Base-by-base conservation (phyloP, 768 basidiomycete genomes). In the Hericium erinaceus region DNA sequence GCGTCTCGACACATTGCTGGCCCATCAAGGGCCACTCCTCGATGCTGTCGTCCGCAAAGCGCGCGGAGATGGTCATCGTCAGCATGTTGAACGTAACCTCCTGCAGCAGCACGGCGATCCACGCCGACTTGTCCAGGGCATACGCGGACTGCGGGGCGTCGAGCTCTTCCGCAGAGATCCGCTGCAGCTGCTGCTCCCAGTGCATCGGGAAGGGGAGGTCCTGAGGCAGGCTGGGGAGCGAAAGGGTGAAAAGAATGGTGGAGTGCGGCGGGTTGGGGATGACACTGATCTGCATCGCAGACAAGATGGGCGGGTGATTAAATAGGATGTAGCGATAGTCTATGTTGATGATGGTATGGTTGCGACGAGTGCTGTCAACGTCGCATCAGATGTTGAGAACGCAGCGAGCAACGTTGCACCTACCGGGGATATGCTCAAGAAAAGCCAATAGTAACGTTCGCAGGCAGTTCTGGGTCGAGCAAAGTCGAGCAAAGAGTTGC, bases 51-150 rank as follows among this genome's bases (percentile, higher is more conserved):
- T 87, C 86, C 39, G 83, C 69, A 63, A 87, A 87, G 50, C 66
- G 69, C 64, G 82, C 84, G 0, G 69, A 65, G 39, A 87, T 72
- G 48, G 74, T 73, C 39, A 69, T 67, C 24, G 66, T 67, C 10
- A 72, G 69, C 54, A 88, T 63, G 65, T 90, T 82, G 69, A 88
- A 83, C 8, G 74, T 71, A n/a, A 89, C 78, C 64, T 85, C 77
- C 48, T 77, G 73, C 33, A 84, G 68, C 39, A 85, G 72, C 51
- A 74, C 75, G 13, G 80, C 74, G 26, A 86, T 68, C 48, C 81
- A 82, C 5, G 78, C 80, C 20, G 82, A 75, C 61, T 77, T 77
- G 72, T 87, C 86, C 48, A 86, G 72, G 37, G 79, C 76, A 66
- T 85, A 83, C 9, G 84, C 68, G 16, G 71, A 72, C 0, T 68